Evolutionary conservation across 176 grass and related monocot genomes (phyloP).

Genomic region (Musa troglodytarum): DNA sequence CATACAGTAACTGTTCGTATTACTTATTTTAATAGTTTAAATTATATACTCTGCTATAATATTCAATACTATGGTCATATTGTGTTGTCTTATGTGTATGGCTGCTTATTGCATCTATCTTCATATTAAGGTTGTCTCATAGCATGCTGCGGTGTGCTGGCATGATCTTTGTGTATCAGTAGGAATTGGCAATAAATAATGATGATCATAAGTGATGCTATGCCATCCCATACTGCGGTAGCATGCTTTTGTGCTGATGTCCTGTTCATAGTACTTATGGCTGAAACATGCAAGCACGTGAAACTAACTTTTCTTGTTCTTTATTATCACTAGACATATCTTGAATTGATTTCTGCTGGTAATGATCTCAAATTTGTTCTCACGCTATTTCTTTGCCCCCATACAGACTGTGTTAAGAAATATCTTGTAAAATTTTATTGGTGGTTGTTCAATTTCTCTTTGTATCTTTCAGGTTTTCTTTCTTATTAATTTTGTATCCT

Average conservation of each 20-base stretch:
- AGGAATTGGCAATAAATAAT: neutral
- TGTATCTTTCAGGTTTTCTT: neutral
- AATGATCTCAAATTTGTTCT: neutral
- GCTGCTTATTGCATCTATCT: neutral
- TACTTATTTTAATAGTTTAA: no score
- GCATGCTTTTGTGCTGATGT: no score
- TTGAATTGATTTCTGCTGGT: neutral
- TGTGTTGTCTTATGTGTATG: neutral
- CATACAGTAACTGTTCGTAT: no score
- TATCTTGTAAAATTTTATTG: neutral
- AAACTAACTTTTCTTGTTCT: no score
- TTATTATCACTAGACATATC: no score
- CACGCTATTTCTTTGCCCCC: neutral
- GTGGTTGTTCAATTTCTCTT: constrained; percentile 17
- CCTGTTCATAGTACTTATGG: no score
- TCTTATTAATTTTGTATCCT: neutral
- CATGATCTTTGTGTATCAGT: no score
- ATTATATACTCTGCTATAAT: neutral
- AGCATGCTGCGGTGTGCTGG: neutral
- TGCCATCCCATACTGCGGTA: neutral
- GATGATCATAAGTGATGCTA: neutral
- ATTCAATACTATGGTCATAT: neutral
- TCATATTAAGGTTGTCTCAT: neutral
- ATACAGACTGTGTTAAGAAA: neutral
- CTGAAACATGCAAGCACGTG: no score